phyloP scores from a whole-genome alignment of 2,329 filamentous ascomycete species.

The Colletotrichum tofieldiae region DNA sequence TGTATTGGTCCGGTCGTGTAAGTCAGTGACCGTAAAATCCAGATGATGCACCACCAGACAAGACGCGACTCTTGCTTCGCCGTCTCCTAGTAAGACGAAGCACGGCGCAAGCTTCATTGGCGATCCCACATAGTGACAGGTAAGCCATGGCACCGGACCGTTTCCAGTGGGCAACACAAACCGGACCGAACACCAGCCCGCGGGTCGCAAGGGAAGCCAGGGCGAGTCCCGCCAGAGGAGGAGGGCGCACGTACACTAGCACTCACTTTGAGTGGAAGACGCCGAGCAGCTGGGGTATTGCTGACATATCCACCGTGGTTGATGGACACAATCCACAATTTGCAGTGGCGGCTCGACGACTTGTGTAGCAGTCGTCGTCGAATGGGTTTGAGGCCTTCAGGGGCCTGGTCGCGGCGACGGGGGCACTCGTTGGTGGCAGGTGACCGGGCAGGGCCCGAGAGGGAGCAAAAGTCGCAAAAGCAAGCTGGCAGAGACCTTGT shows the following conservation, averaged over 20 bases:
- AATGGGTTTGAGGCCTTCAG: slow-evolving; percentile 23
- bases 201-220: background rate
- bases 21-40: slow-evolving; percentile 25
- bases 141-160: background rate
- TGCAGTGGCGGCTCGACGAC: slow-evolving; percentile 31
- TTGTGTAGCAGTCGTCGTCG: slow-evolving; percentile 1
- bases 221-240: background rate
- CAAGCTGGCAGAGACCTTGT: slow-evolving; percentile 19
- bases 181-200: slow-evolving; percentile 15
- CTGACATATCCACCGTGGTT: slow-evolving; percentile 37
- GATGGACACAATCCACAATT: slow-evolving; percentile 16
- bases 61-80: slow-evolving; percentile 23
- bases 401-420: slow-evolving; percentile 49
- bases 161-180: slow-evolving; percentile 6
- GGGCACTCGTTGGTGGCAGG: slow-evolving; percentile 47
- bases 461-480: slow-evolving; percentile 16
- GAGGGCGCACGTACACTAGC: slow-evolving; percentile 4
- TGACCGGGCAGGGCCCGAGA: slow-evolving; percentile 30
- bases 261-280: background rate
- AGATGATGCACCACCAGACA: slow-evolving; percentile 5
- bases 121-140: slow-evolving; percentile 13
- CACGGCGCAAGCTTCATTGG: slow-evolving; percentile 23
- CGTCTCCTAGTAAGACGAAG: slow-evolving; percentile 26
- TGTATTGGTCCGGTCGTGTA: slow-evolving; percentile 27
- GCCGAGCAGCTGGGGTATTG: slow-evolving; percentile 8